These are phyloP conservation scores for Tetradesmus lagerheimii DNA, from an alignment of 139 green algal genomes.

Conservation along the genomic window DNA sequence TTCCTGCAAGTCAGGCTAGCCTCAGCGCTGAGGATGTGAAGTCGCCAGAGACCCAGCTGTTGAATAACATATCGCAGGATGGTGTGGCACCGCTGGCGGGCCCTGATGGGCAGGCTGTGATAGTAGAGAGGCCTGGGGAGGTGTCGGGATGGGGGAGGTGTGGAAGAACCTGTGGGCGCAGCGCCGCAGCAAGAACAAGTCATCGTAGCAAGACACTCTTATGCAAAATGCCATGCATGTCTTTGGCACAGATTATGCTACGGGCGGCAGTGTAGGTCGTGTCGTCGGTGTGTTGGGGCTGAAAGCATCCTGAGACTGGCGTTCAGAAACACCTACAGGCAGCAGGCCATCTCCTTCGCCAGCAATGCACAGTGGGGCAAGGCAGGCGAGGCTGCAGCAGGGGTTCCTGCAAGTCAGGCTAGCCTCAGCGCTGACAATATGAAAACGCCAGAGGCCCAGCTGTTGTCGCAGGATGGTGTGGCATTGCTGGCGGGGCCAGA, in stretches of 20 bases:
- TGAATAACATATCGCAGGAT: not conserved
- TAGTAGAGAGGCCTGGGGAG: not conserved
- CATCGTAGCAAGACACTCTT: too few relatives aligned
- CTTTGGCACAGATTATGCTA: too few relatives aligned
- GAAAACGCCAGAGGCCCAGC: not conserved
- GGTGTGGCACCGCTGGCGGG: not conserved
- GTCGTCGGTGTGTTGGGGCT: too few relatives aligned
- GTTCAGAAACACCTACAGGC: not conserved
- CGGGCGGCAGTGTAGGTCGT: too few relatives aligned
- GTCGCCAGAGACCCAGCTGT: not conserved
- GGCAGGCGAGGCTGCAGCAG: not conserved
- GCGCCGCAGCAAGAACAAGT: not conserved
- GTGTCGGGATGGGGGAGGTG: not conserved
- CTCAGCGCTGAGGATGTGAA: not conserved
- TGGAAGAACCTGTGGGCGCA: not conserved
- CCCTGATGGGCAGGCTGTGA: not conserved
- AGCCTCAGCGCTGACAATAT: too few relatives aligned
- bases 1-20: not conserved
- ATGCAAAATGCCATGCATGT: too few relatives aligned
- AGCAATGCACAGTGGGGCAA: conserved; percentile 14
- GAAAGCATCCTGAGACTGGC: too few relatives aligned
- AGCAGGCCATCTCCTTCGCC: not conserved
- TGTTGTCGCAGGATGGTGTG: not conserved
- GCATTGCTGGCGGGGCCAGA: not conserved
- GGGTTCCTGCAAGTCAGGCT: not conserved